Evolutionary conservation across 169 alveolate genomes (phyloP), one percentile per base, ranked within the genome.

Genomic region (Plasmodium billcollinsi): DNA sequence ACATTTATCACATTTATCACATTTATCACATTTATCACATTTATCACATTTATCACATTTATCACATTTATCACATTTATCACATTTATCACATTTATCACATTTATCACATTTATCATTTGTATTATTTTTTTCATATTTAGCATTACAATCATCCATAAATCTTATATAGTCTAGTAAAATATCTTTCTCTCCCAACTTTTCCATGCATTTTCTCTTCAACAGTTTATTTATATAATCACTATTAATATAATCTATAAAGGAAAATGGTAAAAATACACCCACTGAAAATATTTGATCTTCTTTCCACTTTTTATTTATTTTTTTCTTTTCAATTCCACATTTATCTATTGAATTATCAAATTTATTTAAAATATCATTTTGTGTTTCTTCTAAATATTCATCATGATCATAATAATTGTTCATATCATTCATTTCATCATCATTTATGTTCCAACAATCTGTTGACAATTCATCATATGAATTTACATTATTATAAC

Each of bases 251-350:
- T 83, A 83, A 83, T 83, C 91, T 26, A 83, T 69, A 58, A 83
- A 83, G 18, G 91, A 83, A 83, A 52, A 83, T 4, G 91, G 91
- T 43, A 83, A 50, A 63, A 83, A 83, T 15, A 73, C 85, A 15
- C 91, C 91, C 15, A 83, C 18, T 47, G 91, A 83, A 73, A 83
- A 83, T 43, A 83, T 83, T 83, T 83, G 80, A 26, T 83, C 91
- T 54, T 69, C 91, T 62, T 62, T 67, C 91, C 91, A 83, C 43
- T 83, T 83, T 83, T 83, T 83, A 69, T 83, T 56, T 69, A 83
- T 83, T 69, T 5, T 83, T 83, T 56, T 83, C 47, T 56, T 56
- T 8, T 21, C 71, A n/a, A 18, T 47, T 65, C 26, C 52, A 20
- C 29, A 20, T 18, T 12, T 50, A 70, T 78, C 69, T 26, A 67